Conservation (phyloP, 2,329 filamentous ascomycete species). For the Aspergillus eucalypticola region DNA sequence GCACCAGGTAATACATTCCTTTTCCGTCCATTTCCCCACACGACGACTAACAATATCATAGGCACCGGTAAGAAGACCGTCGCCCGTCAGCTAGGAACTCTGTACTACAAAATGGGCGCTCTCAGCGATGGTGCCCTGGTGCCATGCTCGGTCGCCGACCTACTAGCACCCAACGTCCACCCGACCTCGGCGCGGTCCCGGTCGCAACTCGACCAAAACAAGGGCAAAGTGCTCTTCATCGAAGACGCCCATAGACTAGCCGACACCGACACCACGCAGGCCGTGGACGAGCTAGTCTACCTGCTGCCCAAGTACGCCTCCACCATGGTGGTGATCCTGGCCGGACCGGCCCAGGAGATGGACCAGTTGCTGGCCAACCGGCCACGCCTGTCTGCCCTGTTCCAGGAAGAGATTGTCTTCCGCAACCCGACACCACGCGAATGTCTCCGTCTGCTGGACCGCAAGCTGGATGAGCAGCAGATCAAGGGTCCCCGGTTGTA, state of each 20-base stretch:
- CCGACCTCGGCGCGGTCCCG: constrained; percentile 14
- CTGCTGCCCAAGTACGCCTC: constrained; percentile 16
- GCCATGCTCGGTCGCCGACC: constrained; percentile 20
- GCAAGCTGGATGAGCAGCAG: constrained; percentile 17
- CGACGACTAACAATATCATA: neutral
- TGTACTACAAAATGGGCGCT: constrained; percentile 26
- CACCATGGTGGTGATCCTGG: constrained; percentile 22
- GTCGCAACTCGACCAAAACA: constrained; percentile 15
- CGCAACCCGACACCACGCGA: constrained; percentile 23
- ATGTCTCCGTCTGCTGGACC: constrained; percentile 21
- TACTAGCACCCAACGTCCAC: constrained; percentile 8
- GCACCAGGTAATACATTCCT: constrained; percentile 13
- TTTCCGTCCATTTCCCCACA: too few relatives aligned
- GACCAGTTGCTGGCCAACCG: constrained; percentile 21
- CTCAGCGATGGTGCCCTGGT: constrained; percentile 16
- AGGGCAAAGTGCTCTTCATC: constrained; percentile 20
- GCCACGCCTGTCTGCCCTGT: constrained; percentile 19
- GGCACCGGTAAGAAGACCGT: constrained; percentile 21
- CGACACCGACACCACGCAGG: constrained; percentile 15
- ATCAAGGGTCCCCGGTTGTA: constrained; percentile 15
- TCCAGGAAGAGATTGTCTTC: constrained; percentile 24
- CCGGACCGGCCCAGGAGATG: constrained; percentile 19
- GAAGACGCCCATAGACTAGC: constrained; percentile 22
- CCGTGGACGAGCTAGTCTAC: constrained; percentile 21
- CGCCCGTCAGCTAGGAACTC: constrained; percentile 18